phyloP scores from a whole-genome alignment of 225 moss, liverwort and hornwort genomes.

The Neckera pumila region DNA sequence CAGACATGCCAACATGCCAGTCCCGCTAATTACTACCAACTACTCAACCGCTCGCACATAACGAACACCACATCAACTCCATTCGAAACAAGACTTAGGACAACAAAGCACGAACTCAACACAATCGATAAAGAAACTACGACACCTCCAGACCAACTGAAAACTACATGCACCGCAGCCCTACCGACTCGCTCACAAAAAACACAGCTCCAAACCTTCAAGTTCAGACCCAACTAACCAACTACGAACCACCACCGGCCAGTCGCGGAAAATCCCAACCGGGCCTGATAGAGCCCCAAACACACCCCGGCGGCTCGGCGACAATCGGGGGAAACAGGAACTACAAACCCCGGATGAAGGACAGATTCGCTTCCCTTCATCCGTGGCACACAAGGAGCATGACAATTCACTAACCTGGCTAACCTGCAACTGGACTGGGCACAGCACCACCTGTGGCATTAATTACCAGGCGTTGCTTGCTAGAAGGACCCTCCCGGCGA shows the following conservation, averaged over 20 bases:
- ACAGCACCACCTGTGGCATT: conserved; percentile 79
- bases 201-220: not conserved
- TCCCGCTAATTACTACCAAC: not conserved
- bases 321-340: not conserved
- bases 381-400: conserved; percentile 8
- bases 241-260: not conserved
- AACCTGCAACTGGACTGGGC: conserved; percentile 86
- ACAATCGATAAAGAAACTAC: not conserved
- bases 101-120: too few relatives aligned
- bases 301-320: not conserved
- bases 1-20: not conserved
- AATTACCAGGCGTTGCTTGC: conserved; percentile 75
- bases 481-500: conserved; percentile 52
- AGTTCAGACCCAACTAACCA: not conserved
- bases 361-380: not conserved
- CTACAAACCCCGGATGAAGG: not conserved
- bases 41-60: not conserved
- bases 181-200: not conserved
- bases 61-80: too few relatives aligned
- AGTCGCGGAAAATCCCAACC: not conserved
- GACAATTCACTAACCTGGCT: conserved; percentile 56
- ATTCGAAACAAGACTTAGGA: not conserved
- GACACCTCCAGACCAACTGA: not conserved
- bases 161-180: not conserved
- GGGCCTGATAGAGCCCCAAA: not conserved